Evolutionary conservation across 108 stramenopile genomes (phyloP), one percentile per base, ranked within the genome.

Genomic region (Licmophora abbreviata): DNA sequence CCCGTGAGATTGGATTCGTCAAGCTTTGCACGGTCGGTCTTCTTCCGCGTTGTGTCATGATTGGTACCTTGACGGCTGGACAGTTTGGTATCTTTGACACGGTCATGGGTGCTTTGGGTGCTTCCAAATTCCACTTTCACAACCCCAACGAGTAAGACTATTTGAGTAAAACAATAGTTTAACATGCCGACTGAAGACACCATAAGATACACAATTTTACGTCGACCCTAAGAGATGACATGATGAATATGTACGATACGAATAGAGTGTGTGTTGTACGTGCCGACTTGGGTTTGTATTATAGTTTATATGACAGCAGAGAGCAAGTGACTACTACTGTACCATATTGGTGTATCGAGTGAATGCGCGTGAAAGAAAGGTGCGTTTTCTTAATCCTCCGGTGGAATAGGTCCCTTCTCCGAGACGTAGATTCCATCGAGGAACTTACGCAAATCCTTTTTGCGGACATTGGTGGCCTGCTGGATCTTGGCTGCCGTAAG

Each of bases 361-460:
- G n/a, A n/a, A n/a, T n/a, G n/a, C n/a, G n/a, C n/a, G n/a, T n/a
- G n/a, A n/a, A n/a, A n/a, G n/a, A n/a, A n/a, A n/a, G n/a, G n/a
- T n/a, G n/a, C n/a, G n/a, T n/a, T n/a, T n/a, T n/a, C n/a, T 66
- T 58, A 71, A 31, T 64, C 74, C 54, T 66, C 79, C 2, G 71
- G 71, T 27, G 76, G 70, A 31, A 84, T 85, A 9, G 89, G 61
- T 47, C 93, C 93, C 85, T 95, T 95, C 67, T 97, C 93, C 15
- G 85, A 84, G 24, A 99, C 97, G 76, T 98, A 99, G 58, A 99
- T 97, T 65, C 97, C 99, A 59, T 99, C 99, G 56, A 99, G 84
- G 83, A 99, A 99, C 77, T 98, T 98, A 86, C 97, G 99, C 66
- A 99, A 88, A 97, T 98, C 99, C 92, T 99, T 99, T 43, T 95